Evolutionary conservation across 768 basidiomycete genomes (phyloP).

Genomic region (Epithele typhae): DNA sequence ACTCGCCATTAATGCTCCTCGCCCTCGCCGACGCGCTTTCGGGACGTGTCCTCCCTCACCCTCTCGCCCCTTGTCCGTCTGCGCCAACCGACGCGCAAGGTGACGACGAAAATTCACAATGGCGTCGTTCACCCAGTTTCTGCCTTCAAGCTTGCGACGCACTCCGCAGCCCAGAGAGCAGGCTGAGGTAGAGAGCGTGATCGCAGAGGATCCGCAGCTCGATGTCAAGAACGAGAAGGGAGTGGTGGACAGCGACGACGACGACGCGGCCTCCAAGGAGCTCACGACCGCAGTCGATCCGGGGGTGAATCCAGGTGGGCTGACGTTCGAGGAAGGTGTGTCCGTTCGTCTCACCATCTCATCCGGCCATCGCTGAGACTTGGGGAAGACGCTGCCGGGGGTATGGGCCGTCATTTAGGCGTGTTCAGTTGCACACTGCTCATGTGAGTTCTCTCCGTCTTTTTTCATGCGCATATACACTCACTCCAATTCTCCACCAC

Average conservation of each 20-base stretch:
- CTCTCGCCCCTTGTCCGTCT: too few relatives aligned
- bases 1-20: too few relatives aligned
- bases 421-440: slow-evolving; percentile 54
- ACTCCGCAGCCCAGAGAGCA: too few relatives aligned
- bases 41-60: too few relatives aligned
- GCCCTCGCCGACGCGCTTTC: too few relatives aligned
- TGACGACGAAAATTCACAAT: too few relatives aligned
- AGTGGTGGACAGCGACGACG: slow-evolving; percentile 1
- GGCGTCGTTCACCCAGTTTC: too few relatives aligned
- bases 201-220: slow-evolving; percentile 1
- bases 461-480: not conserved
- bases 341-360: not conserved
- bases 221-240: slow-evolving; percentile 9
- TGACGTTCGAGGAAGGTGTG: slow-evolving; percentile 43
- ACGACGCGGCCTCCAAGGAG: slow-evolving; percentile 7
- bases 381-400: slow-evolving; percentile 43
- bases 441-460: slow-evolving; percentile 31
- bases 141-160: too few relatives aligned
- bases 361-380: not conserved
- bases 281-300: slow-evolving; percentile 12
- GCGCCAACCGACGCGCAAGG: too few relatives aligned
- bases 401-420: slow-evolving; percentile 55
- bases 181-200: too few relatives aligned
- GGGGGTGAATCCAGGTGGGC: slow-evolving; percentile 35
- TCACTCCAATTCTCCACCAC: not conserved